Base-by-base conservation (phyloP, 768 basidiomycete genomes). In the Russula virescens region DNA sequence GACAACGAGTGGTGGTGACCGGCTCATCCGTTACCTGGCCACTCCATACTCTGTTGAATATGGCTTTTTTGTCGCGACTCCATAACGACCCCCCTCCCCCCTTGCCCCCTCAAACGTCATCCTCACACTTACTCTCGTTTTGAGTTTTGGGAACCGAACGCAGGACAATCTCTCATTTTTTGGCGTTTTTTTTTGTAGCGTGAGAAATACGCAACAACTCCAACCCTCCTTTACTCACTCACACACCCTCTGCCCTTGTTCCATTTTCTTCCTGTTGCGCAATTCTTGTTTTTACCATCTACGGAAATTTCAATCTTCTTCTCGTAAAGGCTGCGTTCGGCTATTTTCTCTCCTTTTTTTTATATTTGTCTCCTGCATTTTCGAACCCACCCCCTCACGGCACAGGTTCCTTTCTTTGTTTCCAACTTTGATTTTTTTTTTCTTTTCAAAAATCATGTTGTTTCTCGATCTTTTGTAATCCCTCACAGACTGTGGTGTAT, bases 401-500 rank as follows among this genome's bases (percentile, higher is more conserved):
- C 57, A 47, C 43, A 13, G 8, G 25, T 38, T 19, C 18, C 3
- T 42, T 58, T 26, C 8, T 21, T 62, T 40, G 26, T 50, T 8
- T 34, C 10, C 26, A n/a, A 7, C 31, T 14, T 58, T 31, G 31
- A 4, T 47, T 38, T 40, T 42, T 14, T 14, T 14, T 10, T 10
- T 35, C 34, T 38, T 38, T 6, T 6, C 6, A 38, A 31, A 31
- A 31, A 43, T 8, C 34, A 43, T 38, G 38, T 21, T 46, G 38
- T 62, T 8, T 25, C 43, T 25, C 43, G n/a, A 56, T 58, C 55
- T 40, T n/a, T 50, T 63, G 62, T 63, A 63, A 63, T 52, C n/a
- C 38, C 28, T 40, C 51, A 58, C 62, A 62, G 43, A 21, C 25
- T 26, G 60, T 61, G 61, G 55, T 62, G 61, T 63, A 63, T 63